Evolutionary conservation across 2,329 filamentous ascomycete species (phyloP).

Genomic region (Passalora sequoiae): DNA sequence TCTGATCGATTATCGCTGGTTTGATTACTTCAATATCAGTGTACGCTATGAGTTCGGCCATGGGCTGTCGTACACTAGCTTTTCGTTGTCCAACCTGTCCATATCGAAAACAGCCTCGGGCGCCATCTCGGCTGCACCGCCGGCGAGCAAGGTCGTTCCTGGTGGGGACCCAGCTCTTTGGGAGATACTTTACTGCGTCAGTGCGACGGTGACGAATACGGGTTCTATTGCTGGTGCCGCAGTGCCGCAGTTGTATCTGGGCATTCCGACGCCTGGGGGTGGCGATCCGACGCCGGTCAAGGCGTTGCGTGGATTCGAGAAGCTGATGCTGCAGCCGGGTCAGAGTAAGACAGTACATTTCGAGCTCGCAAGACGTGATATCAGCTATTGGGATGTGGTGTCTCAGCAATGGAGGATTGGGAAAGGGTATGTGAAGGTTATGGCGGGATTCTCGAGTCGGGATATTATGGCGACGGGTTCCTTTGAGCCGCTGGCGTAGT

Average conservation of each 20-base stretch:
- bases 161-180: slow-evolving; percentile 64
- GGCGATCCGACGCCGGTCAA: slow-evolving; percentile 43
- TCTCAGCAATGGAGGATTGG: slow-evolving; percentile 33
- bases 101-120: slow-evolving; percentile 9
- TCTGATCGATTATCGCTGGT: slow-evolving; percentile 52
- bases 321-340: slow-evolving; percentile 33
- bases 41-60: slow-evolving; percentile 31
- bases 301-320: slow-evolving; percentile 44
- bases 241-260: slow-evolving; percentile 57
- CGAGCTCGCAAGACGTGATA: slow-evolving; percentile 31
- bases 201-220: slow-evolving; percentile 56
- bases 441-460: slow-evolving; percentile 25
- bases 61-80: slow-evolving; percentile 27
- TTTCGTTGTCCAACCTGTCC: slow-evolving; percentile 17
- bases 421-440: slow-evolving; percentile 19
- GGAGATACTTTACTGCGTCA: slow-evolving; percentile 48
- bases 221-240: slow-evolving; percentile 51
- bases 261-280: slow-evolving; percentile 39
- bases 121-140: slow-evolving; percentile 53
- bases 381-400: slow-evolving; percentile 35
- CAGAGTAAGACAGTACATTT: slow-evolving; percentile 28
- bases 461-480: slow-evolving; percentile 19
- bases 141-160: slow-evolving; percentile 35
- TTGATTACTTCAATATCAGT: slow-evolving; percentile 38
- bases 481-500: slow-evolving; percentile 14